Conservation (phyloP, 805 yeast species). For the Priceomyces medius region DNA sequence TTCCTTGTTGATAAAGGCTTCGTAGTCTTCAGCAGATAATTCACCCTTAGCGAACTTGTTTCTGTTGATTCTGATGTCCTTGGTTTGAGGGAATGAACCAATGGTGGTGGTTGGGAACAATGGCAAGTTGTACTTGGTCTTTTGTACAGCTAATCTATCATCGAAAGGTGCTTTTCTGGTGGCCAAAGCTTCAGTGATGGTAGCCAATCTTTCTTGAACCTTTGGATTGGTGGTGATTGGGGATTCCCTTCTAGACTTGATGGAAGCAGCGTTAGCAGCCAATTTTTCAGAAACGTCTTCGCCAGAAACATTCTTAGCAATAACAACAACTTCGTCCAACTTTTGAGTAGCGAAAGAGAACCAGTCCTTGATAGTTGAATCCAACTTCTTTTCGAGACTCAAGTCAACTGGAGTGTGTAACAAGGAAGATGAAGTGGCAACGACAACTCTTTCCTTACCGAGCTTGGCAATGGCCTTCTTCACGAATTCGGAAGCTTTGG, state of each 20-base stretch:
- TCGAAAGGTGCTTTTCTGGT: slow-evolving; percentile 87
- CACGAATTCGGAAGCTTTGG: slow-evolving; percentile 80
- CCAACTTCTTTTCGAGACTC: slow-evolving; percentile 85
- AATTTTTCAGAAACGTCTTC: slow-evolving; percentile 74
- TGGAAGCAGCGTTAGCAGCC: slow-evolving; percentile 82
- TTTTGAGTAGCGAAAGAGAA: slow-evolving; percentile 98
- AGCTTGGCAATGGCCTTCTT: slow-evolving; percentile 79
- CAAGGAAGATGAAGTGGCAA: slow-evolving; percentile 94
- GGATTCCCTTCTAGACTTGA: slow-evolving; percentile 82
- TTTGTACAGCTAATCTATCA: slow-evolving; percentile 83
- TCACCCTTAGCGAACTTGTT: slow-evolving; percentile 98
- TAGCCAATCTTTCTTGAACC: slow-evolving; percentile 83
- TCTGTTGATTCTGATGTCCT: slow-evolving; percentile 98
- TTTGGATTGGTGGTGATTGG: slow-evolving; percentile 87
- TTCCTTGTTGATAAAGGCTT: slow-evolving; percentile 94
- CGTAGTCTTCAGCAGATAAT: slow-evolving; percentile 92
- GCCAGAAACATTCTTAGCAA: slow-evolving; percentile 85
- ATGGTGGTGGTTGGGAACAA: slow-evolving; percentile 99
- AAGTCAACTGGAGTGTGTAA: slow-evolving; percentile 98
- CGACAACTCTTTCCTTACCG: slow-evolving; percentile 83
- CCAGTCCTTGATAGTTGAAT: slow-evolving; percentile 92
- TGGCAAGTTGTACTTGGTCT: slow-evolving; percentile 86
- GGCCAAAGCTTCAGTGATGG: slow-evolving; percentile 70
- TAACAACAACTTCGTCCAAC: slow-evolving; percentile 82
- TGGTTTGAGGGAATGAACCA: slow-evolving; percentile 99